A percentile compares a stretch with the other conserved stretches of the same genome.
Evolutionary conservation across 768 basidiomycete genomes (phyloP).

Genomic region (Rhizopogon roseolus): DNA sequence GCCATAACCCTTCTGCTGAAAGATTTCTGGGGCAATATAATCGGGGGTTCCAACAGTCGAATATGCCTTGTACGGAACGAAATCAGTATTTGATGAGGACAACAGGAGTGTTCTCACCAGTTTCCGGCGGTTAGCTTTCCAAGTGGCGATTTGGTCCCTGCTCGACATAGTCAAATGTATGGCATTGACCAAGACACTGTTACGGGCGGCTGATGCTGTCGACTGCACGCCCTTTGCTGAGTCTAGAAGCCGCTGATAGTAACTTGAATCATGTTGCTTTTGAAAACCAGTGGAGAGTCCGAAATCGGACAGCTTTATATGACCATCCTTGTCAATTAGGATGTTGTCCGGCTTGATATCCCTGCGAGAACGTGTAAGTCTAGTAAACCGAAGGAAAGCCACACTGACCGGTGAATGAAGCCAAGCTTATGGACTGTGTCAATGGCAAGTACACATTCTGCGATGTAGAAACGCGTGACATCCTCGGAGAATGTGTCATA

Average conservation of each 20-base stretch:
- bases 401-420: slow-evolving; percentile 87
- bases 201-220: slow-evolving; percentile 52
- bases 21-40: slow-evolving; percentile 96
- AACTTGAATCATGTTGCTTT: slow-evolving; percentile 93
- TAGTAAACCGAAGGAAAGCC: not conserved
- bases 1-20: slow-evolving; percentile 94
- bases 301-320: slow-evolving; percentile 97
- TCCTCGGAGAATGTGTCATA: slow-evolving; percentile 99
- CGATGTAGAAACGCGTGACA: slow-evolving; percentile 96
- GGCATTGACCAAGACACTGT: slow-evolving; percentile 96
- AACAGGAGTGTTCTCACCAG: slow-evolving; percentile 48
- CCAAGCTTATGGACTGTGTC: slow-evolving; percentile 97
- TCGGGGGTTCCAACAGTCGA: slow-evolving; percentile 98
- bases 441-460: slow-evolving; percentile 96
- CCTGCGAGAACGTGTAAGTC: slow-evolving; percentile 34
- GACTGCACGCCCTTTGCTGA: slow-evolving; percentile 44
- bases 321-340: slow-evolving; percentile 85
- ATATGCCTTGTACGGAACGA: slow-evolving; percentile 60
- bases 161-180: slow-evolving; percentile 95
- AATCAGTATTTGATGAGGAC: not conserved
- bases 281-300: slow-evolving; percentile 99
- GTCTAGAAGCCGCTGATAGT: slow-evolving; percentile 88
- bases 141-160: slow-evolving; percentile 93
- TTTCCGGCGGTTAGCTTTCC: slow-evolving; percentile 98
- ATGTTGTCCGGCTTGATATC: slow-evolving; percentile 99